phyloP scores from a whole-genome alignment of 306 rosid genomes.

The Casuarina cunninghamiana region DNA sequence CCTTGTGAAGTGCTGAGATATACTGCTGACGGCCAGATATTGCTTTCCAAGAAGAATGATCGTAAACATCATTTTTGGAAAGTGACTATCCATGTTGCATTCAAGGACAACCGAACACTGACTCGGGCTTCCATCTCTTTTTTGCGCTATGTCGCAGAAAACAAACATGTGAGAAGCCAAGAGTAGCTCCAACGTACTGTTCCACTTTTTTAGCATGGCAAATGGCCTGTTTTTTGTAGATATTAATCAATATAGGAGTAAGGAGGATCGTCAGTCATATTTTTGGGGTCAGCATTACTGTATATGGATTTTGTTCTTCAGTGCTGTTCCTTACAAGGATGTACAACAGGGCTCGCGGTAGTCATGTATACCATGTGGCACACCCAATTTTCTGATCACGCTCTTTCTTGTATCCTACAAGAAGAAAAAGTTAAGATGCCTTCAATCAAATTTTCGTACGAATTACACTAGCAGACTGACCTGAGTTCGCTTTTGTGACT shows the following conservation, averaged over 20 bases:
- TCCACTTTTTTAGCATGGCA: not conserved
- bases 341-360: not conserved
- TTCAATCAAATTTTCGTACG: not conserved
- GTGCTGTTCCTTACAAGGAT: not conserved
- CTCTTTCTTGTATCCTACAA: not conserved
- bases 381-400: not conserved
- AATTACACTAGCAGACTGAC: not conserved
- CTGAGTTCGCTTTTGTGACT: not conserved
- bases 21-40: not conserved
- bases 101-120: not conserved
- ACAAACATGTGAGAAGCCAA: not conserved
- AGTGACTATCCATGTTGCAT: not conserved
- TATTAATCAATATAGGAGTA: not conserved
- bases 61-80: not conserved
- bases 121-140: not conserved
- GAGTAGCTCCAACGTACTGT: not conserved
- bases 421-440: not conserved
- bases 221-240: not conserved
- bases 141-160: not conserved
- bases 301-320: not conserved
- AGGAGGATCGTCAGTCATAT: not conserved
- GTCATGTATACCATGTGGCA: not conserved
- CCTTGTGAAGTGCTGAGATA: not conserved
- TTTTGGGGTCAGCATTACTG: not conserved
- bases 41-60: not conserved